Percentiles rank a stretch among this genome's conserved stretches.
Conservation (phyloP, 805 yeast species). For the Helenozyma baotianmanensis region DNA sequence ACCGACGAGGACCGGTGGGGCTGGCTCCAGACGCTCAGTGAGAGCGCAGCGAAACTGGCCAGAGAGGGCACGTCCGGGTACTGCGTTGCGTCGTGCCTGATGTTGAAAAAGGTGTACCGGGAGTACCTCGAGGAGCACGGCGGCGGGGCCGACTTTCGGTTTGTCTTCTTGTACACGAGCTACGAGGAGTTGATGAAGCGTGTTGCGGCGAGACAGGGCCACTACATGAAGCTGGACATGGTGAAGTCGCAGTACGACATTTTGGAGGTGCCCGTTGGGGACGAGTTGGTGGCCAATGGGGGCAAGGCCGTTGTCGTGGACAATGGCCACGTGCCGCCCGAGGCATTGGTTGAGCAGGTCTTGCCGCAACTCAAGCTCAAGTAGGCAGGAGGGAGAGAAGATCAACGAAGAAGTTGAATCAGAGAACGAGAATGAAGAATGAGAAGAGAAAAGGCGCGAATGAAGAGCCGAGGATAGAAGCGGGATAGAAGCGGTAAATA, state of each 20-base stretch:
- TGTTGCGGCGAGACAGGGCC: constrained; percentile 61
- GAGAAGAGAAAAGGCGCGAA: too few relatives aligned
- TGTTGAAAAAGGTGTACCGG: constrained; percentile 73
- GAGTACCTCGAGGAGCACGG: constrained; percentile 46
- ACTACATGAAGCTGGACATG: constrained; percentile 87
- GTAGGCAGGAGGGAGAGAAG: too few relatives aligned
- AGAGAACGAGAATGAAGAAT: too few relatives aligned
- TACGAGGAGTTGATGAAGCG: constrained; percentile 58
- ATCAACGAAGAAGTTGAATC: too few relatives aligned
- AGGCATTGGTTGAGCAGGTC: constrained; percentile 17
- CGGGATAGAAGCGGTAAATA: too few relatives aligned
- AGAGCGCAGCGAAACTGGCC: constrained; percentile 36
- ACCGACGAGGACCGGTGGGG: constrained; percentile 90
- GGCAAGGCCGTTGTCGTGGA: constrained; percentile 30
- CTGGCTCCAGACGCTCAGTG: constrained; percentile 64
- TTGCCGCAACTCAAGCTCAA: constrained; percentile 9
- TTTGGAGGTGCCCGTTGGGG: constrained; percentile 62
- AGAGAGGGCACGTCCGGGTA: constrained; percentile 18
- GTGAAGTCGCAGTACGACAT: constrained; percentile 71
- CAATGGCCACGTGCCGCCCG: constrained; percentile 4
- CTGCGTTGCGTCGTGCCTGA: constrained; percentile 76
- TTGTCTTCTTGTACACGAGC: constrained; percentile 65
- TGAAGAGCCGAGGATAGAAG: too few relatives aligned
- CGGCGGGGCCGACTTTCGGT: constrained; percentile 39
- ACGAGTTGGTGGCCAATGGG: constrained; percentile 32